Conservation (phyloP, 2,329 filamentous ascomycete species). For the Alternaria arborescens region DNA sequence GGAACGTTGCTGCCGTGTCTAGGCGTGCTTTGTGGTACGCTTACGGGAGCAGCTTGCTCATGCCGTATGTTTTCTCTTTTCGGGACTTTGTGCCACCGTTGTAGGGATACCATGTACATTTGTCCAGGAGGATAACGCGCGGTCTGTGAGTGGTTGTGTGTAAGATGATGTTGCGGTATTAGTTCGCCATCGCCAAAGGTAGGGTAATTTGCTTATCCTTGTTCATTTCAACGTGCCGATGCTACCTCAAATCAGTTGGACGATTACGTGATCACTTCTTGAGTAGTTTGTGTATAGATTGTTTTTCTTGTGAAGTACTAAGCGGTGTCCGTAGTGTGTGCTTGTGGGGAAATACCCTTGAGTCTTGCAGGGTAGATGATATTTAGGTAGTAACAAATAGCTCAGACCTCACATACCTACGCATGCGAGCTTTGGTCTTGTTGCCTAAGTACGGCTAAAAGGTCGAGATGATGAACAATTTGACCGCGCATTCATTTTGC, state of each 20-base stretch:
- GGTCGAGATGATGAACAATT: too few relatives aligned
- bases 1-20: neutral
- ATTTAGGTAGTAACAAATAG: neutral
- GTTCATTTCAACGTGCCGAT: neutral
- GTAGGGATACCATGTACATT: neutral
- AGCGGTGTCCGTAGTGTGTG: neutral
- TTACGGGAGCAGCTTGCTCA: neutral
- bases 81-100: neutral
- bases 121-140: neutral
- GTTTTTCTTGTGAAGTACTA: neutral
- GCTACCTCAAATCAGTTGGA: neutral
- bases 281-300: neutral
- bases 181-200: neutral
- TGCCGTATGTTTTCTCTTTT: neutral
- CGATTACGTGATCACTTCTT: neutral
- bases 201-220: neutral
- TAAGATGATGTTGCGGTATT: neutral
- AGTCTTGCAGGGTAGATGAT: neutral
- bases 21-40: neutral
- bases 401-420: neutral
- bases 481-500: too few relatives aligned
- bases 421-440: too few relatives aligned
- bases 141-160: conserved; percentile 5
- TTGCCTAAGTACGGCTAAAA: too few relatives aligned
- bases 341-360: neutral